phyloP scores from a whole-genome alignment of 306 rosid genomes.

The Abrus pulchellus region DNA sequence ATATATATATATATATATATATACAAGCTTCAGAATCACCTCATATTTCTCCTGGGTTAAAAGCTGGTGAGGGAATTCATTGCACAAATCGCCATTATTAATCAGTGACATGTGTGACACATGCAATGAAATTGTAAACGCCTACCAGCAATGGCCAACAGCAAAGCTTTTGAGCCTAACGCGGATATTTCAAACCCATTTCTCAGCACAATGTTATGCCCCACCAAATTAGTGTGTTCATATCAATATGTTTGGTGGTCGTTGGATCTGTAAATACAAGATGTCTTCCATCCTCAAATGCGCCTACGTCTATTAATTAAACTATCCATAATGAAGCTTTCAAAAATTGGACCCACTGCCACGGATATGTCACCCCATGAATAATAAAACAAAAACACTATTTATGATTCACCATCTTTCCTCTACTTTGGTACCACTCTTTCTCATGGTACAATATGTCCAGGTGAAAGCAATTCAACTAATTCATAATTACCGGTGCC shows the following conservation, averaged over 20 bases:
- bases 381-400: slow-evolving; percentile 6
- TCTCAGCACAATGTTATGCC: slow-evolving; percentile 5
- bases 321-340: slow-evolving; percentile 33
- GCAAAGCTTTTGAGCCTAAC: neutral
- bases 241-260: slow-evolving; percentile 40
- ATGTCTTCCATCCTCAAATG: slow-evolving; percentile 25
- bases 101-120: slow-evolving; percentile 26
- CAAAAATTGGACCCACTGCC: slow-evolving; percentile 36
- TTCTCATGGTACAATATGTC: slow-evolving; percentile 32
- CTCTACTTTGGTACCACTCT: slow-evolving; percentile 29
- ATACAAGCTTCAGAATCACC: neutral
- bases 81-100: neutral
- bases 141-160: neutral
- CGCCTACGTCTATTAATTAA: slow-evolving; percentile 29
- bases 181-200: slow-evolving; percentile 20
- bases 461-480: slow-evolving; percentile 43
- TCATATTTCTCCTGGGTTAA: neutral
- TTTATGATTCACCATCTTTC: slow-evolving; percentile 22
- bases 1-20: neutral
- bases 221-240: slow-evolving; percentile 25
- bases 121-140: slow-evolving; percentile 3
- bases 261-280: slow-evolving; percentile 36
- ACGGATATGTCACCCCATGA: slow-evolving; percentile 23
- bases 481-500: slow-evolving; percentile 21
- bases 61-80: neutral